Base-by-base conservation (phyloP, 1,139 yeast genomes). In the Lodderomyces jiufengensis region DNA sequence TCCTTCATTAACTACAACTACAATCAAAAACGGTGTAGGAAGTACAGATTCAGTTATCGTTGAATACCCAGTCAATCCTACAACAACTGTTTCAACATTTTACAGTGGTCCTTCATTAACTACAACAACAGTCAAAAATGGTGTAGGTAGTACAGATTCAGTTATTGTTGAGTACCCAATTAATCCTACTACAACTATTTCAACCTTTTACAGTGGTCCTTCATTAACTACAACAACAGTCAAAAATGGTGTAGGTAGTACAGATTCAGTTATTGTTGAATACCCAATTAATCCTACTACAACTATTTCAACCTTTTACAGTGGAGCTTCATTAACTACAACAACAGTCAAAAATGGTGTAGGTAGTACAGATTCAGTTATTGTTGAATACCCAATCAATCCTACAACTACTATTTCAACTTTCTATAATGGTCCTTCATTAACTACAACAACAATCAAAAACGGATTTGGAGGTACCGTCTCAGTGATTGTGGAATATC, bases 121-220 rank as follows among this genome's bases (percentile, higher is more conserved):
- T 14, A 23, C 44, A 27, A 40, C 13, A 2, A 45, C 51, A 13
- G 12, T 27, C 3, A 37, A 47, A 6, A 23, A 21, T 11, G 26
- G 43, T 8, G 40, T 40, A 8, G 42, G 35, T 13, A 48, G 40
- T 8, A 50, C 53, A 3, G 46, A 44, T 30, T 42, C 51, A 15
- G 51, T 52, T 4, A 37, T 46, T 28, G 47, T 51, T 14, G 47
- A 48, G 9, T 45, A 44, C 9, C 59, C 61, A 25, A 29, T 32
- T 2, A 37, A 36, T 25, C 42, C 46, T 33, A 43, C 49, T 4
- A 33, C 34, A 7, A 47, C 43, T 10, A 35, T 18, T 5, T 38
- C 44, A 6, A 20, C 22, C 9, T 36, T 43, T 6, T 42, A 46
- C 41, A 23, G 34, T 3, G 39, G 18, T 2, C 29, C 38, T 15